A percentile compares a stretch with the other conserved stretches of the same genome.
These are phyloP conservation scores for Vigna trinervia DNA, from an alignment of 306 rosid species.

Conservation along the genomic window DNA sequence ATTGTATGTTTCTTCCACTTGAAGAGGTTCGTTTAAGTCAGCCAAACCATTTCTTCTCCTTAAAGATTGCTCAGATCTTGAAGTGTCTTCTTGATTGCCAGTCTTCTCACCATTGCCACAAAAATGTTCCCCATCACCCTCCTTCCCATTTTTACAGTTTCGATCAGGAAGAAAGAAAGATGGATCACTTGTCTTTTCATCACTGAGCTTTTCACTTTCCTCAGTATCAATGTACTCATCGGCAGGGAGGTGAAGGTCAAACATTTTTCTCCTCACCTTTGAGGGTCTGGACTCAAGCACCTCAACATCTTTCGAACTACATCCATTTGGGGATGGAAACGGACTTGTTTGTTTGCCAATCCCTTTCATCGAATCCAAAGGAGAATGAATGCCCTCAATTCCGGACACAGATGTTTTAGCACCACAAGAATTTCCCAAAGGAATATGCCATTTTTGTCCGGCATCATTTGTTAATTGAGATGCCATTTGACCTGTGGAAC, in stretches of 20 bases:
- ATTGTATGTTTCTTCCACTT: slow-evolving; percentile 70
- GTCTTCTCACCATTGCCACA: slow-evolving; percentile 51
- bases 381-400: slow-evolving; percentile 75
- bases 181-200: slow-evolving; percentile 57
- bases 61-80: slow-evolving; percentile 54
- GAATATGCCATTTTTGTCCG: slow-evolving; percentile 66
- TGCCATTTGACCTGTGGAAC: slow-evolving; percentile 64
- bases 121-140: slow-evolving; percentile 52
- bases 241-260: slow-evolving; percentile 96
- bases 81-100: slow-evolving; percentile 53
- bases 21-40: slow-evolving; percentile 86
- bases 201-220: slow-evolving; percentile 79
- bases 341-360: slow-evolving; percentile 51
- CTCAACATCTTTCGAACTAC: slow-evolving; percentile 68
- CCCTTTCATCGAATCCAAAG: slow-evolving; percentile 63
- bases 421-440: slow-evolving; percentile 59
- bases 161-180: slow-evolving; percentile 54
- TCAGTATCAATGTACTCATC: slow-evolving; percentile 79
- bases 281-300: slow-evolving; percentile 79
- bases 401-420: slow-evolving; percentile 59
- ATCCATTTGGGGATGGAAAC: slow-evolving; percentile 67
- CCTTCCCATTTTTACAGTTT: slow-evolving; percentile 50
- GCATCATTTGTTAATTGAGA: slow-evolving; percentile 73
- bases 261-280: slow-evolving; percentile 73
- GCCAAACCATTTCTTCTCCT: slow-evolving; percentile 68